These are phyloP conservation scores for Neospermospora avenae DNA, from an alignment of 2,329 filamentous ascomycete species.

Conservation along the genomic window DNA sequence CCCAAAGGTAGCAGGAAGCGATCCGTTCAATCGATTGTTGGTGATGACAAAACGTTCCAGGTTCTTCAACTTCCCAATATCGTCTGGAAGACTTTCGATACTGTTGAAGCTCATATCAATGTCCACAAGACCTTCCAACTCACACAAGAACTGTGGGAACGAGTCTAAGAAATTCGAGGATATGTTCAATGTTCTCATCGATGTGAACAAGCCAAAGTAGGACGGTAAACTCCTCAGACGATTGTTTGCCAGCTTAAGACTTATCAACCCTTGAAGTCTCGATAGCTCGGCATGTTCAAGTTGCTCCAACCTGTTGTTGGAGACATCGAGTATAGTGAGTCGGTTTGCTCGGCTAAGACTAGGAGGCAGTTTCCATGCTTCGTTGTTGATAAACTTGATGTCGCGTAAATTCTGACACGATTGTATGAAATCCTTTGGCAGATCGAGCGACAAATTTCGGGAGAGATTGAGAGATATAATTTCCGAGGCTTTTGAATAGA, in stretches of 20 bases:
- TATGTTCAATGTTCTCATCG: slow-evolving; percentile 79
- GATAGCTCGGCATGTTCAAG: slow-evolving; percentile 82
- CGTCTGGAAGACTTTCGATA: slow-evolving; percentile 72
- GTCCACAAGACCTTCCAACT: slow-evolving; percentile 79
- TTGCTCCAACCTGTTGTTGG: slow-evolving; percentile 88
- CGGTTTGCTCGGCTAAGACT: slow-evolving; percentile 78
- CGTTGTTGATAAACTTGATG: slow-evolving; percentile 94
- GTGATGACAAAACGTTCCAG: slow-evolving; percentile 92
- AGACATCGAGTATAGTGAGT: slow-evolving; percentile 87
- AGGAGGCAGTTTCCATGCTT: slow-evolving; percentile 78
- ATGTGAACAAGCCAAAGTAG: slow-evolving; percentile 78
- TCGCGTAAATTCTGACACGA: slow-evolving; percentile 87
- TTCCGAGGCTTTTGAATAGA: slow-evolving; percentile 87
- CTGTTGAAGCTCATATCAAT: slow-evolving; percentile 96
- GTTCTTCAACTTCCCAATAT: slow-evolving; percentile 73
- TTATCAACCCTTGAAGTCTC: slow-evolving; percentile 71
- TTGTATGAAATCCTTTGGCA: slow-evolving; percentile 95
- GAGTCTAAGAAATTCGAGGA: slow-evolving; percentile 88
- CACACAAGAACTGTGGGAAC: slow-evolving; percentile 82
- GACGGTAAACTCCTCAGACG: slow-evolving; percentile 73
- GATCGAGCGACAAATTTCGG: slow-evolving; percentile 83
- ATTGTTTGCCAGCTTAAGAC: slow-evolving; percentile 93
- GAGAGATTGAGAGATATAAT: slow-evolving; percentile 95
- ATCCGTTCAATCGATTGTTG: slow-evolving; percentile 81
- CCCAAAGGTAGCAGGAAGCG: slow-evolving; percentile 69